Percentiles rank a stretch among this genome's conserved stretches.
phyloP scores from a whole-genome alignment of 2,329 filamentous ascomycete genomes.

The Aspergillus viridinutans region DNA sequence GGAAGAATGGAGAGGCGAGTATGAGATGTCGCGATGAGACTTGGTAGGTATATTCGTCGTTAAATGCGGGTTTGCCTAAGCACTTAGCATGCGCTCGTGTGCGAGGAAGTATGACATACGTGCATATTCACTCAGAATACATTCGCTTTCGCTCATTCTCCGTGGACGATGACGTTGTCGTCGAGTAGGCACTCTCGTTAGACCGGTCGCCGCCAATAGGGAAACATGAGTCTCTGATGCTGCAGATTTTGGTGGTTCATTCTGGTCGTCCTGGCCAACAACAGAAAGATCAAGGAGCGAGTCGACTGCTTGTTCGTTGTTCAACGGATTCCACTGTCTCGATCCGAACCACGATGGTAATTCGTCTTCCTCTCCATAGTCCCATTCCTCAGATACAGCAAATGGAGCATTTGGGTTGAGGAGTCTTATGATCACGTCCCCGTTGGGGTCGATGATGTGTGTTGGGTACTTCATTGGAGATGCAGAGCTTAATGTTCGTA shows the following conservation, averaged over 20 bases:
- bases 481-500: too few species aligned
- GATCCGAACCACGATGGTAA: neutral
- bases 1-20: conserved; percentile 14
- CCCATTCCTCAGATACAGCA: neutral
- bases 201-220: too few species aligned
- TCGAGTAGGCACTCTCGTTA: too few species aligned
- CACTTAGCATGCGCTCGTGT: too few species aligned
- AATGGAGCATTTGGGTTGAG: neutral
- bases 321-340: neutral
- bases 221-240: too few species aligned
- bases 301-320: neutral
- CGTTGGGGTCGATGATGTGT: conserved; percentile 2
- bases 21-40: conserved; percentile 17
- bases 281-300: neutral
- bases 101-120: too few species aligned
- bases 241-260: too few species aligned
- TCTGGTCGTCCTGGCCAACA: neutral
- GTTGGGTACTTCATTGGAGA: conserved; percentile 18
- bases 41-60: neutral
- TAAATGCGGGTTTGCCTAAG: neutral
- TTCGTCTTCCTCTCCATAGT: neutral
- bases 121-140: too few species aligned
- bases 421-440: conserved; percentile 1
- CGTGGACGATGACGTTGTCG: too few species aligned
- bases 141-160: too few species aligned